phyloP scores from a whole-genome alignment of 2,329 filamentous ascomycete genomes.

The Colletotrichum endophyticum region DNA sequence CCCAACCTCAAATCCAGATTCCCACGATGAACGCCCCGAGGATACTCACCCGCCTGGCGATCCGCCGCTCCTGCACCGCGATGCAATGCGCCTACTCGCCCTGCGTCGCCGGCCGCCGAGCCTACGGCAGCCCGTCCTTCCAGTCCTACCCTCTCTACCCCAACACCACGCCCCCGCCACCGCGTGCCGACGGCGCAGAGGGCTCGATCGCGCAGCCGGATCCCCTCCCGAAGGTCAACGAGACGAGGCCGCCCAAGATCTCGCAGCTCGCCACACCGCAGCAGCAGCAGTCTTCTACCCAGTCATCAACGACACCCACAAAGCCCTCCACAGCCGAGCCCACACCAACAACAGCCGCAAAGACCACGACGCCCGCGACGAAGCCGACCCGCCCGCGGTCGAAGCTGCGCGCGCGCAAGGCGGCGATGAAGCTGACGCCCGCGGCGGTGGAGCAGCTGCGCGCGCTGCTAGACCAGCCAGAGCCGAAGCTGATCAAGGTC shows the following conservation, averaged over 20 bases:
- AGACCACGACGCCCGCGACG: slow-evolving; percentile 22
- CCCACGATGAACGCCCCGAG: slow-evolving; percentile 18
- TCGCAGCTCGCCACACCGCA: slow-evolving; percentile 20
- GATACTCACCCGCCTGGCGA: slow-evolving; percentile 19
- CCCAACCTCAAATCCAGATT: not conserved
- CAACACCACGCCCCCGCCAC: slow-evolving; percentile 40
- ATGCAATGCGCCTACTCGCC: slow-evolving; percentile 18
- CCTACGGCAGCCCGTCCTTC: slow-evolving; percentile 39
- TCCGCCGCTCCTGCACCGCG: slow-evolving; percentile 12
- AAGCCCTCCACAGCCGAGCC: not conserved
- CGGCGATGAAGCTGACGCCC: slow-evolving; percentile 85
- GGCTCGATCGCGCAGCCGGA: slow-evolving; percentile 52
- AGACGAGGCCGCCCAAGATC: slow-evolving; percentile 52
- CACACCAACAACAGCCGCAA: not conserved
- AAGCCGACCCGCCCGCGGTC: slow-evolving; percentile 45
- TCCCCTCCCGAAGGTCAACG: slow-evolving; percentile 53
- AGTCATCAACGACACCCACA: slow-evolving; percentile 12
- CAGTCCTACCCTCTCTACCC: slow-evolving; percentile 57
- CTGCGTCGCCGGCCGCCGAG: not conserved
- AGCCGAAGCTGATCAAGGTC: slow-evolving; percentile 92
- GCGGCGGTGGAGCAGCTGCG: slow-evolving; percentile 81
- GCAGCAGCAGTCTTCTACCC: slow-evolving; percentile 10
- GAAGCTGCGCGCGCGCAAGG: slow-evolving; percentile 79
- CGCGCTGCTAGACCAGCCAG: slow-evolving; percentile 78
- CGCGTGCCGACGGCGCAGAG: slow-evolving; percentile 49